A percentile compares a stretch with the other conserved stretches of the same genome.
These are phyloP conservation scores for Annulohypoxylon truncatum DNA, from an alignment of 2,329 filamentous ascomycete species.

Conservation along the genomic window DNA sequence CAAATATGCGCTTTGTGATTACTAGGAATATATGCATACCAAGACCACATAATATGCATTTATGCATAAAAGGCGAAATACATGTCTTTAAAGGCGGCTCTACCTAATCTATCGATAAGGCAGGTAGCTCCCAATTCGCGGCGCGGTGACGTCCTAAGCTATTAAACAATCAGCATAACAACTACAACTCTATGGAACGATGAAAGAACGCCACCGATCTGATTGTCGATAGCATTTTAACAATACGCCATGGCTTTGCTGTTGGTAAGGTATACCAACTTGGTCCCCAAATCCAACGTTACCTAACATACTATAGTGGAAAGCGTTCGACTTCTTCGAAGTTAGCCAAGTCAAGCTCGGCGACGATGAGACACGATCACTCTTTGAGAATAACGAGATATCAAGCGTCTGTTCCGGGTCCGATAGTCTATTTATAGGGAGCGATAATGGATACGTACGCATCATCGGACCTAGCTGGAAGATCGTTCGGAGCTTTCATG, in stretches of 20 bases:
- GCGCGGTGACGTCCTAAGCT: conserved; percentile 45
- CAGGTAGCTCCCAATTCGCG: conserved; percentile 35
- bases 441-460: conserved; percentile 84
- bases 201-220: conserved; percentile 36
- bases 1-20: no score
- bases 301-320: conserved; percentile 76
- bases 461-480: conserved; percentile 91
- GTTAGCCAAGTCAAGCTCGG: conserved; percentile 84
- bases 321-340: conserved; percentile 99
- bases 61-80: neutral
- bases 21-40: no score
- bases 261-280: conserved; percentile 42
- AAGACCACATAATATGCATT: neutral
- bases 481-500: conserved; percentile 85
- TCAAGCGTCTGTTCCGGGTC: conserved; percentile 87
- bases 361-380: conserved; percentile 80
- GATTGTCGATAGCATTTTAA: conserved; percentile 38
- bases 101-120: conserved; percentile 25
- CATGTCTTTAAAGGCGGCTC: neutral
- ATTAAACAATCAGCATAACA: neutral
- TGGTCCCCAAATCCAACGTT: neutral
- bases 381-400: conserved; percentile 86
- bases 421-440: conserved; percentile 89
- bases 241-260: conserved; percentile 50
- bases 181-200: conserved; percentile 24